phyloP scores from a whole-genome alignment of 2,329 filamentous ascomycete genomes.

The Beauveria scarabaeidicola region DNA sequence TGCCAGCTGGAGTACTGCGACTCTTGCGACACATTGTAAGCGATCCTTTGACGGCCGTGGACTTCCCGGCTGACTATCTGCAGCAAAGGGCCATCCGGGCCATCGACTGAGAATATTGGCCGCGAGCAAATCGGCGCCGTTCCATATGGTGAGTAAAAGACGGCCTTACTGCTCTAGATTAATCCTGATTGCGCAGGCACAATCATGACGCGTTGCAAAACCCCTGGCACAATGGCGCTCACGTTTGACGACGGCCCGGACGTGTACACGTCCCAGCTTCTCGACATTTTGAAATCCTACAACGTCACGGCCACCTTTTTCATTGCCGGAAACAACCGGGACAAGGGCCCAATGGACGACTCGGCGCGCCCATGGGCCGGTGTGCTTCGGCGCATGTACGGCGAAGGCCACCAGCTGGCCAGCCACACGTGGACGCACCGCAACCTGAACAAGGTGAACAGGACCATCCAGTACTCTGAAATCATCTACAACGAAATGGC shows the following conservation, averaged over 20 bases:
- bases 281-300: constrained; percentile 27
- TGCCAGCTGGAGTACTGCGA: constrained; percentile 33
- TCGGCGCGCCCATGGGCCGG: constrained; percentile 23
- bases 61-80: neutral
- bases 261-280: constrained; percentile 31
- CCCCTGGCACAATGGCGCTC: constrained; percentile 31
- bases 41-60: neutral
- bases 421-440: constrained; percentile 41
- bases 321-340: constrained; percentile 32
- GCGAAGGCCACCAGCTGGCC: constrained; percentile 36
- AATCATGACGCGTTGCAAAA: constrained; percentile 27
- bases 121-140: constrained; percentile 26
- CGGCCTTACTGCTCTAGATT: neutral
- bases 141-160: constrained; percentile 27
- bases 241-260: constrained; percentile 41
- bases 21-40: constrained; percentile 34
- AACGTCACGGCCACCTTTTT: constrained; percentile 33
- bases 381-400: constrained; percentile 33
- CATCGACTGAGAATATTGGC: constrained; percentile 23
- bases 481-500: constrained; percentile 38
- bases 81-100: constrained; percentile 21
- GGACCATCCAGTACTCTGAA: constrained; percentile 27
- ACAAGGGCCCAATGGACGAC: constrained; percentile 34
- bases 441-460: constrained; percentile 29
- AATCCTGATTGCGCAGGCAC: constrained; percentile 19